Evolutionary conservation across 1,284 basidiomycete genomes (phyloP).

Genomic region (Earliella scabrosa): DNA sequence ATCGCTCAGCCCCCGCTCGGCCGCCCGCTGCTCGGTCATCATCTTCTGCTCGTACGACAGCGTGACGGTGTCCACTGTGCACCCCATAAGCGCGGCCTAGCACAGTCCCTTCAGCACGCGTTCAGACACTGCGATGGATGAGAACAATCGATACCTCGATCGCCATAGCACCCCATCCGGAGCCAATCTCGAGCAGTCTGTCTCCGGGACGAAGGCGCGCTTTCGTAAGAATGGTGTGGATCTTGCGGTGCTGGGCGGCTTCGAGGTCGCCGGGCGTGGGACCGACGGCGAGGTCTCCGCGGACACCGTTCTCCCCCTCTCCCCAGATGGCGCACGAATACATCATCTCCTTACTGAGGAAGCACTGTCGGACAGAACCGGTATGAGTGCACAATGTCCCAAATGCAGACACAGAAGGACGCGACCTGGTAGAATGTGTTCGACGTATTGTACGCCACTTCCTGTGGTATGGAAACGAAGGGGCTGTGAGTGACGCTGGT

Average conservation of each 20-base stretch:
- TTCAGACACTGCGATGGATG: too few relatives aligned
- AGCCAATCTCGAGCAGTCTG: constrained; percentile 85
- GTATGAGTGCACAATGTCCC: too few relatives aligned
- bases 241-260: constrained; percentile 78
- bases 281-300: constrained; percentile 50
- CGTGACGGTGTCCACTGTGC: constrained; percentile 85
- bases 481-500: not conserved
- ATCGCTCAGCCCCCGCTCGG: constrained; percentile 64
- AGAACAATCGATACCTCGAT: constrained; percentile 78
- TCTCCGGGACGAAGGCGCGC: constrained; percentile 77
- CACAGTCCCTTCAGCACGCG: too few relatives aligned
- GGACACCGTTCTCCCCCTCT: constrained; percentile 67
- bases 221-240: constrained; percentile 72
- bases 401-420: not conserved
- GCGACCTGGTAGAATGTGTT: constrained; percentile 75
- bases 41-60: constrained; percentile 83
- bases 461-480: constrained; percentile 61
- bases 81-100: too few relatives aligned
- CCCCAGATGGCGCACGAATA: constrained; percentile 84
- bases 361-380: constrained; percentile 51
- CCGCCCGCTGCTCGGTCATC: constrained; percentile 57
- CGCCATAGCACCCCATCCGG: constrained; percentile 86
- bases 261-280: constrained; percentile 66
- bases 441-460: constrained; percentile 83
- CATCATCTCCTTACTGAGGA: constrained; percentile 87